These are phyloP conservation scores for Lumnitzera littorea DNA, from an alignment of 345 rosid species.

Conservation along the genomic window DNA sequence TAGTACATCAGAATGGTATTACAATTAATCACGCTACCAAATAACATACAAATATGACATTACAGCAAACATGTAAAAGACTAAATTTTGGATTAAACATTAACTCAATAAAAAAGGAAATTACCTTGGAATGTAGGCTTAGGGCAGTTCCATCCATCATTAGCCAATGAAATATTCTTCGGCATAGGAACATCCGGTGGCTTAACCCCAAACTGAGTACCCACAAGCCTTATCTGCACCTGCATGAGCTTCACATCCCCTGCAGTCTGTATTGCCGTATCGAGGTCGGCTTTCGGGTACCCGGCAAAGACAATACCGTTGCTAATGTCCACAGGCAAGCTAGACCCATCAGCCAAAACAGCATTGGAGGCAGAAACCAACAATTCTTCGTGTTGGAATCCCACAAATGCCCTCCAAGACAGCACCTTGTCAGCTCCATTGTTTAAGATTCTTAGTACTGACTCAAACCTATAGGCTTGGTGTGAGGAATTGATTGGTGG, in stretches of 20 bases:
- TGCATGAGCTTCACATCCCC: slow-evolving; percentile 76
- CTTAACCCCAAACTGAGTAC: slow-evolving; percentile 83
- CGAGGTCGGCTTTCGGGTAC: slow-evolving; percentile 63
- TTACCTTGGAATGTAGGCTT: slow-evolving; percentile 40
- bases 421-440: slow-evolving; percentile 58
- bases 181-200: slow-evolving; percentile 64
- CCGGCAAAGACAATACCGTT: slow-evolving; percentile 81
- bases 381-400: slow-evolving; percentile 58
- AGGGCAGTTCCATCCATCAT: slow-evolving; percentile 69
- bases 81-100: too few relatives aligned
- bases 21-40: too few relatives aligned
- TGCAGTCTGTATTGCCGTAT: slow-evolving; percentile 82
- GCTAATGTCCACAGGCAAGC: slow-evolving; percentile 57
- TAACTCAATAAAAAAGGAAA: not conserved
- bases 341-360: slow-evolving; percentile 56
- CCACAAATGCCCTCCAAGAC: slow-evolving; percentile 71
- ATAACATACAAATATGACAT: too few relatives aligned
- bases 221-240: slow-evolving; percentile 58
- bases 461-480: slow-evolving; percentile 87
- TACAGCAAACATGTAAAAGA: not conserved
- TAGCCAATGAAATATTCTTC: slow-evolving; percentile 45
- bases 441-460: slow-evolving; percentile 61
- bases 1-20: too few relatives aligned
- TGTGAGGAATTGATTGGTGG: slow-evolving; percentile 44
- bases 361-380: slow-evolving; percentile 74